These are phyloP conservation scores for Elongisporangium undulatum DNA, from an alignment of 352 stramenopile species.

Conservation along the genomic window DNA sequence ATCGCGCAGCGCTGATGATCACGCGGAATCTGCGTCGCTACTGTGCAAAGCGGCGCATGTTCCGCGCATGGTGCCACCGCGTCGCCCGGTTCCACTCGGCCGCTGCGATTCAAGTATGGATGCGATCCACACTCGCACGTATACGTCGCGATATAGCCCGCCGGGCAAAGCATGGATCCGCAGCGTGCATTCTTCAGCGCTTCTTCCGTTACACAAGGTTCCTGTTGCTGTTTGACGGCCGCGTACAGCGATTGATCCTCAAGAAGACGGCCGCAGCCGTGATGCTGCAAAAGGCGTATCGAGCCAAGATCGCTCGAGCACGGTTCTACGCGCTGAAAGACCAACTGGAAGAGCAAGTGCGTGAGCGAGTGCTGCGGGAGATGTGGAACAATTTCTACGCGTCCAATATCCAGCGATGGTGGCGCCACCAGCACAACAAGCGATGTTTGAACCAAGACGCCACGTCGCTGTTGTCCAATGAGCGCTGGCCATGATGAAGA, in stretches of 20 bases:
- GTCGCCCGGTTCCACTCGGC: conserved; percentile 53
- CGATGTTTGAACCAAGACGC: not conserved
- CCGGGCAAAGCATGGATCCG: conserved; percentile 8
- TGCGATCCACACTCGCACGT: conserved; percentile 17
- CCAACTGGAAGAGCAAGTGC: conserved; percentile 46
- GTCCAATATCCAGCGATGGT: conserved; percentile 60
- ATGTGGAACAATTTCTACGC: conserved; percentile 82
- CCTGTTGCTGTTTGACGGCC: conserved; percentile 24
- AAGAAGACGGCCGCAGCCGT: conserved; percentile 26
- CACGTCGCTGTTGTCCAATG: no score
- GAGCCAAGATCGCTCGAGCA: conserved; percentile 44
- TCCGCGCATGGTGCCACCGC: conserved; percentile 30
- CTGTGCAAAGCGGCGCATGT: conserved; percentile 25
- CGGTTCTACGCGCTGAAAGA: conserved; percentile 64
- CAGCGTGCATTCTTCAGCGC: conserved; percentile 27
- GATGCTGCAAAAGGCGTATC: conserved; percentile 55
- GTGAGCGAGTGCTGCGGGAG: conserved; percentile 31
- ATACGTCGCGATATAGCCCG: conserved; percentile 16
- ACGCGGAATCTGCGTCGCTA: conserved; percentile 30
- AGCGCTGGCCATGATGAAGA: no score
- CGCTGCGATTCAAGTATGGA: conserved; percentile 52
- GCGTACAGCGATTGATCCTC: conserved; percentile 24
- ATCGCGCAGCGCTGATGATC: conserved; percentile 34
- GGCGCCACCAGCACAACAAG: conserved; percentile 18
- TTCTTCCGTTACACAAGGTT: conserved; percentile 48